Base-by-base conservation (phyloP, 2,329 filamentous ascomycete species). In the Trichophyton verrucosum region DNA sequence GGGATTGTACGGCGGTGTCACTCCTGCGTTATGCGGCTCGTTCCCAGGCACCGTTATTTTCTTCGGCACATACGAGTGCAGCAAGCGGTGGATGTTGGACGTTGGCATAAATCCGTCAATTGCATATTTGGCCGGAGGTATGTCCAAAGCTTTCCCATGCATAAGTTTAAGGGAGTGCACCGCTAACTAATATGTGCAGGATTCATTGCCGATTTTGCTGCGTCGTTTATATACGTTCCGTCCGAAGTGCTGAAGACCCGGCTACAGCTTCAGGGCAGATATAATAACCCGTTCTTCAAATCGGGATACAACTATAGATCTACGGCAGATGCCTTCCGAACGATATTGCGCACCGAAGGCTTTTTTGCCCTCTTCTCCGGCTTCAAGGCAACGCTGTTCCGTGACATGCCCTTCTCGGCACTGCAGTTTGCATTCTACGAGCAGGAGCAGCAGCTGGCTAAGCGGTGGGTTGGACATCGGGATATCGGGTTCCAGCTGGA, bases 391-490 rank as follows among this genome's bases (percentile, higher is more conserved):
- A 99, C 94, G 0, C 83, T 99, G 2, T 94, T 89, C 76, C 87
- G 94, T 62, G 94, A 99, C 69, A 81, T 99, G 22, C 94, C 94
- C 1, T 99, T 96, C 71, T 97, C 92, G 0, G 94, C 94, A 0
- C 77, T 99, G 9, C 94, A 99, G 71, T 97, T 99, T 74, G 92
- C 95, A 69, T 96, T 99, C 72, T 99, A 96, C 78, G 94, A 99
- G 74, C 89, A 97, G 73, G 91, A 91, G 71, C 89, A 91, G 68
- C 84, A 81, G 53, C 83, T 89, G 80, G 91, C 94, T 0, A 87
- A 87, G 69, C 74, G 84, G 59, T 95, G 87, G 80, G 86, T 88
- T 70, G 84, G 87, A 38, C 87, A 86, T 64, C 83, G 86, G 61
- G 89, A 96, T 62, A 95, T 99, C 59, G 94, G 94, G 0, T 75